Base-by-base conservation (phyloP, 441 rosid genomes). In the Geranium incanum region DNA sequence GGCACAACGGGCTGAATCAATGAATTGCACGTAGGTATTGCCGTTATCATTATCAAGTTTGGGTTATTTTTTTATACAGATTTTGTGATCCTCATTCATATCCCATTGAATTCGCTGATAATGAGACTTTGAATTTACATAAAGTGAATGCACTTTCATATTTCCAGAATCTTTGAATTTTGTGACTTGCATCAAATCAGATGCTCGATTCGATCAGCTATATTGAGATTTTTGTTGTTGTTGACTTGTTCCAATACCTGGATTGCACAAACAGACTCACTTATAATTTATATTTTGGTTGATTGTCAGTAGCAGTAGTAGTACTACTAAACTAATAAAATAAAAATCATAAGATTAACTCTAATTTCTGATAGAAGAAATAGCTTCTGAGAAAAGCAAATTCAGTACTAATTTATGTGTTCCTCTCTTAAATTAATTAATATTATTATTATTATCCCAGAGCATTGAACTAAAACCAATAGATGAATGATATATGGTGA, bases 91-190 rank as follows among this genome's bases (percentile, higher is more conserved):
- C 21, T 21, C 21, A 21, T 21, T 21, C 21, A 21, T 21, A 21
- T 21, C 21, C 21, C 21, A 21, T 21, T 21, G 21, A 21, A 21
- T 21, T 21, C 21, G 21, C 21, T 4, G n/a, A 48, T 48, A 48
- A 48, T 2, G n/a, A 48, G 57, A 48, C 16, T 57, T 15, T 57
- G 23, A 57, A 57, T 15, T 57, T 57, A 21, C 63, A 15, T 57
- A 57, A 15, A 57, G 63, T 57, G 63, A 57, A 57, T 15, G 63
- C 18, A 57, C 23, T 16, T 0, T 16, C 21, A 57, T 15, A 5
- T 57, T 57, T 15, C 63, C 19, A 15, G 63, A 57, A 18, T 21
- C 63, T 57, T 52, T 57, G 63, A 57, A 57, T 57, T 57, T 16
- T 16, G 18, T 1, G 7, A 16, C 63, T 57, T 6, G 16, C 23